These are phyloP conservation scores for Vitis amurensis DNA, from an alignment of 164 flowering plant species.

Conservation along the genomic window DNA sequence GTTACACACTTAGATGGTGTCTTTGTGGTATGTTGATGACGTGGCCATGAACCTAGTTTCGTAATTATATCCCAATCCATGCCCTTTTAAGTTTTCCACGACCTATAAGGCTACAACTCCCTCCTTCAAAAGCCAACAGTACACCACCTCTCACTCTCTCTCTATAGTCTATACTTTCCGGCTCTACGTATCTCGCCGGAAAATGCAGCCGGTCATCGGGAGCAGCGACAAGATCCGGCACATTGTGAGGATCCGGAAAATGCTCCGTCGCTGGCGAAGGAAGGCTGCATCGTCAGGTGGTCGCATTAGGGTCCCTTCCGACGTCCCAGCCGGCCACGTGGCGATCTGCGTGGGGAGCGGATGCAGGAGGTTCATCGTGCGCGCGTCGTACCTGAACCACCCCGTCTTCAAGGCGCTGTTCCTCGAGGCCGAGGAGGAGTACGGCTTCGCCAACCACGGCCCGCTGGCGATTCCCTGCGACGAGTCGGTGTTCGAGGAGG, in stretches of 20 bases:
- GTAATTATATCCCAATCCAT: constrained; percentile 19
- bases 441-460: constrained; percentile 35
- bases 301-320: constrained; percentile 11
- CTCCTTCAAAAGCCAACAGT: neutral
- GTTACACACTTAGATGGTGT: too few species aligned
- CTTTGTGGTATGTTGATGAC: too few species aligned
- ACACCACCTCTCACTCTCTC: neutral
- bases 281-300: constrained; percentile 28
- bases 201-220: constrained; percentile 13
- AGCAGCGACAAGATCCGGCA: constrained; percentile 19
- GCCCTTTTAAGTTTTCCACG: neutral
- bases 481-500: constrained; percentile 33
- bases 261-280: constrained; percentile 50
- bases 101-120: neutral
- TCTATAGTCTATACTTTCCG: neutral
- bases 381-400: constrained; percentile 40
- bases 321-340: constrained; percentile 42
- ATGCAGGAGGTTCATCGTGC: constrained; percentile 28
- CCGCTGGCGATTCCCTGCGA: constrained; percentile 44
- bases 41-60: neutral
- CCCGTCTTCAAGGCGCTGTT: constrained; percentile 29
- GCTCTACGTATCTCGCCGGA: constrained; percentile 3
- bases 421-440: constrained; percentile 39
- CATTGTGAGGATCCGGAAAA: constrained; percentile 42
- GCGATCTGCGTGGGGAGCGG: constrained; percentile 31